Evolutionary conservation across 495 filamentous ascomycete species (phyloP).

Genomic region (Rostrohypoxylon terebratum): DNA sequence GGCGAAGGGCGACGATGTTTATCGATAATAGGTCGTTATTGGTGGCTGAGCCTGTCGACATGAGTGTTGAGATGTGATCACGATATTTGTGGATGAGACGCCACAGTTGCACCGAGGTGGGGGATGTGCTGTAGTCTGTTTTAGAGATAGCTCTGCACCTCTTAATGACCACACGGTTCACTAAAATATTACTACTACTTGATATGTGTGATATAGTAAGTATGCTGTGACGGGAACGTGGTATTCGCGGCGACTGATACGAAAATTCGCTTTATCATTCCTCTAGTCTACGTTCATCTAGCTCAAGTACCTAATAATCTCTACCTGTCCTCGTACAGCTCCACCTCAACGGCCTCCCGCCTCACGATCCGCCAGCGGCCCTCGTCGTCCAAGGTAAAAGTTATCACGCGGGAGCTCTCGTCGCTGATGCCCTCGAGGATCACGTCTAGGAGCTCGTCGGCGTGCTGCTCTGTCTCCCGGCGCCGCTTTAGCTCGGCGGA

Average conservation of each 20-base stretch:
- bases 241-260: background rate
- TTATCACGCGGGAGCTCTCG: background rate
- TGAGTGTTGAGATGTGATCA: background rate
- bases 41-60: background rate
- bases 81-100: background rate
- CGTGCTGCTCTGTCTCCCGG: constrained; percentile 32
- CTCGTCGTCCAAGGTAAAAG: constrained; percentile 37
- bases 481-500: constrained; percentile 39
- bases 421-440: constrained; percentile 40
- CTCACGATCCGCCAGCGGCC: constrained; percentile 52
- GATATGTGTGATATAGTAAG: background rate
- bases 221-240: background rate
- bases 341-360: constrained; percentile 42
- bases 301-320: no score
- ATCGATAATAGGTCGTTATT: no score
- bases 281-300: no score
- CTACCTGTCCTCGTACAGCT: constrained; percentile 31
- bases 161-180: background rate
- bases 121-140: background rate
- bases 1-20: background rate
- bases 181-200: background rate
- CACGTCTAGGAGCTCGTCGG: constrained; percentile 38
- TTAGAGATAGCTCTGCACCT: background rate
- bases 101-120: background rate
- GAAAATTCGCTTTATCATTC: background rate